Conservation (phyloP, 768 basidiomycete genomes). For the Basidioascus undulatus region DNA sequence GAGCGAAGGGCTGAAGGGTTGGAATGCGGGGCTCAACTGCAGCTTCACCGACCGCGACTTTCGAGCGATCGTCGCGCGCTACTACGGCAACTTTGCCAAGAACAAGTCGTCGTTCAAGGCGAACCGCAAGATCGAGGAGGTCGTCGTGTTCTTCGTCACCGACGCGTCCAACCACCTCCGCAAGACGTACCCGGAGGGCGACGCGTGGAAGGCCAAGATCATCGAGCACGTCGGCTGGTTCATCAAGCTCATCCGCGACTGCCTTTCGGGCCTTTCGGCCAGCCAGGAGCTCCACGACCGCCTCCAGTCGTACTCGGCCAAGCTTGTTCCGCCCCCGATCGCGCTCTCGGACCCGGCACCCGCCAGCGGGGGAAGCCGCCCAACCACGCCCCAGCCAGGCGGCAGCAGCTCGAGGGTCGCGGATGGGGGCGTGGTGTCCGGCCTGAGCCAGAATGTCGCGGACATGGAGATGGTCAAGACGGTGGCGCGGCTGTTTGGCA, state of each 20-base stretch:
- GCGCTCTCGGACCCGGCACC: constrained; percentile 23
- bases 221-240: constrained; percentile 81
- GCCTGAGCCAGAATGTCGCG: constrained; percentile 25
- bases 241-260: constrained; percentile 61
- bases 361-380: constrained; percentile 25
- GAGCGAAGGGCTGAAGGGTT: no score
- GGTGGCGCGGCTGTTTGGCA: constrained; percentile 48
- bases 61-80: constrained; percentile 70
- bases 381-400: constrained; percentile 27
- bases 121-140: constrained; percentile 87
- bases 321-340: constrained; percentile 35
- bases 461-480: constrained; percentile 58
- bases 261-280: constrained; percentile 26
- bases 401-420: constrained; percentile 23
- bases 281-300: constrained; percentile 59
- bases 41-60: constrained; percentile 80
- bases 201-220: constrained; percentile 78
- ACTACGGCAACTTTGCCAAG: constrained; percentile 71
- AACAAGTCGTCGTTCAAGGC: constrained; percentile 79
- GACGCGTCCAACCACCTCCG: constrained; percentile 65
- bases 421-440: no score
- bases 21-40: neutral
- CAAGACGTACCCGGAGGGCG: constrained; percentile 50
- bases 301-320: constrained; percentile 59
- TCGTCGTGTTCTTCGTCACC: constrained; percentile 87